Evolutionary conservation across 805 yeast species (phyloP).

Genomic region (Candida maesae): DNA sequence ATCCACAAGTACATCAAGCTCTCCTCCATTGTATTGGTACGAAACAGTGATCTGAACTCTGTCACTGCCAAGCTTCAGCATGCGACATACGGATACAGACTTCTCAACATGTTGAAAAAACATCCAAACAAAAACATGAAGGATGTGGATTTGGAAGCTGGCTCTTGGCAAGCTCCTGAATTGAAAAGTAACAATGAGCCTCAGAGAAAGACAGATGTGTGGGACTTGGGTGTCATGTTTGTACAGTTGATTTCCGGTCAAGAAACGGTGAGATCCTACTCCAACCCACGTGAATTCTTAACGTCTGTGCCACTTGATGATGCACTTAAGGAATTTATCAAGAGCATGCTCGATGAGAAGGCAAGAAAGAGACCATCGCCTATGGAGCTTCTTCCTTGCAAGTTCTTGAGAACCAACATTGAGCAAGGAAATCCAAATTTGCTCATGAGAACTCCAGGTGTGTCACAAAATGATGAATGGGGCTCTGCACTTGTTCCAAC

Average conservation of each 20-base stretch:
- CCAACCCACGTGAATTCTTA: conserved; percentile 64
- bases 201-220: conserved; percentile 82
- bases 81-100: conserved; percentile 53
- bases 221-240: conserved; percentile 86
- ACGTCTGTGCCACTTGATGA: conserved; percentile 44
- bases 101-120: conserved; percentile 37
- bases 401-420: conserved; percentile 75
- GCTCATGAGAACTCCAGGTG: conserved; percentile 14
- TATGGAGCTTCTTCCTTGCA: conserved; percentile 77
- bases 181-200: conserved; percentile 42
- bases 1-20: conserved; percentile 67
- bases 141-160: conserved; percentile 21
- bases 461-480: conserved; percentile 14
- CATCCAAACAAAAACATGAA: conserved; percentile 32
- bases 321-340: conserved; percentile 62
- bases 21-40: conserved; percentile 51
- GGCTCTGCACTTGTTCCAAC: conserved; percentile 21
- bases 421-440: conserved; percentile 32
- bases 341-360: conserved; percentile 58
- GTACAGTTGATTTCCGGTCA: conserved; percentile 61
- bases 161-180: conserved; percentile 82
- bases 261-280: conserved; percentile 48
- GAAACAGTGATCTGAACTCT: conserved; percentile 49
- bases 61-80: conserved; percentile 56
- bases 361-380: conserved; percentile 77